Evolutionary conservation across 2,329 filamentous ascomycete genomes (phyloP), one percentile per base, ranked within the genome.

Genomic region (Pseudogymnoascus sp.): DNA sequence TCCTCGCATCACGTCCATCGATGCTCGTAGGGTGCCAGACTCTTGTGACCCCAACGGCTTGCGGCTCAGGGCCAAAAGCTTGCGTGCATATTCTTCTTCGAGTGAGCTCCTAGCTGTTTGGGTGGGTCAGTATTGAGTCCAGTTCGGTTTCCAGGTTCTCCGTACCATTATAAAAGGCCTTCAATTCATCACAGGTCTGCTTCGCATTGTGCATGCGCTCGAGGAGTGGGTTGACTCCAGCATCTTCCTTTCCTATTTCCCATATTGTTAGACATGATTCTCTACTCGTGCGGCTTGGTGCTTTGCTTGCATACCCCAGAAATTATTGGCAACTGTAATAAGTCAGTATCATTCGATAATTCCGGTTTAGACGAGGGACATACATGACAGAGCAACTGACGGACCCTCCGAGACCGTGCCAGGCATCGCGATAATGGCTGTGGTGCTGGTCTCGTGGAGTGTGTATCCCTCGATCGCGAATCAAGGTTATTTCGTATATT

Each of bases 121-220:
- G 23, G 33, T 36, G 21, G 21, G 64, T 65, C 17, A 68, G 62
- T 23, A 17, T 64, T 35, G 19, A n/a, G 21, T 65, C 38, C 21
- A n/a, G 1, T 53, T 23, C 2, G 31, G 50, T 19, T 64, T 11
- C n/a, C 17, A 44, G 35, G 23, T 19, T 61, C 60, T 67, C 72
- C 81, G 68, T 79, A 93, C 90, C 83, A 67, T 82, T 86, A 76
- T 99, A 99, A 78, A 99, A 99, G 9, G 88, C 81, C 74, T 90
- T 93, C 61, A 99, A 77, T 78, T 99, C 95, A 77, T 99, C 96
- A 74, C 89, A 93, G 26, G 95, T 97, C 71, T 89, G 86, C 80
- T 99, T 99, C 60, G 95, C 91, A 76, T 87, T 88, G 73, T 91
- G 88, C 91, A 99, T 96, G 73, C 95, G 93, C 75, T 93, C 91